Evolutionary conservation across 116 monocot genomes (phyloP).

Genomic region (Trichopus zeylanicus): DNA sequence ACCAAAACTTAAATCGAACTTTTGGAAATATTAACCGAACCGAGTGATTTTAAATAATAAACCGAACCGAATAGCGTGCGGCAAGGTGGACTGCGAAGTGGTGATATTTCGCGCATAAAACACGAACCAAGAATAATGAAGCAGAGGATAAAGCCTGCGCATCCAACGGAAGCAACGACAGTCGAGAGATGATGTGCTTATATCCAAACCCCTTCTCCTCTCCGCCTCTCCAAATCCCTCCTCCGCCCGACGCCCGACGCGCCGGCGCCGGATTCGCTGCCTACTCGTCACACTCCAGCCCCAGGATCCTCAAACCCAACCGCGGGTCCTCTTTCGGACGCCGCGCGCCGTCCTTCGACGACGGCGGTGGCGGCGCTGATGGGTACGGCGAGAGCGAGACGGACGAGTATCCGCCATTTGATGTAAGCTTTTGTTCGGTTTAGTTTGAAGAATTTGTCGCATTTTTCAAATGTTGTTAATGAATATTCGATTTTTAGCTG

Average conservation of each 20-base stretch:
- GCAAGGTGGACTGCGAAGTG: too few species aligned
- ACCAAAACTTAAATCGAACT: too few species aligned
- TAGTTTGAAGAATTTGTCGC: not conserved
- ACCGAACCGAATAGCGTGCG: too few species aligned
- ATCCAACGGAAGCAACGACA: too few species aligned
- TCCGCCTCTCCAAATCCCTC: not conserved
- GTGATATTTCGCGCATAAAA: too few species aligned
- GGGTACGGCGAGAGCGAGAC: not conserved
- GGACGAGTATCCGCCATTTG: not conserved
- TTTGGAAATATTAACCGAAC: too few species aligned
- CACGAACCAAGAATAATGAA: too few species aligned
- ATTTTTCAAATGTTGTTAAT: too few species aligned
- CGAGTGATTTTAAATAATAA: too few species aligned
- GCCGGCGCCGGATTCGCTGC: slow-evolving; percentile 9
- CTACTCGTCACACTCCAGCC: slow-evolving; percentile 37
- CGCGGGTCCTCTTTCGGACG: slow-evolving; percentile 24
- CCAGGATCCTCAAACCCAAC: slow-evolving; percentile 34
- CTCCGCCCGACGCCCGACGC: not conserved
- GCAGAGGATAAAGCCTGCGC: too few species aligned
- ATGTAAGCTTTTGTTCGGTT: not conserved
- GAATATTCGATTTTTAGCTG: too few species aligned
- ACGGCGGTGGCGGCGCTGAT: slow-evolving; percentile 11
- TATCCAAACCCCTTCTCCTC: not conserved
- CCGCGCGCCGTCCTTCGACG: slow-evolving; percentile 11
- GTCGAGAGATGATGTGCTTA: not conserved